Conservation (phyloP, 164 flowering plant genomes). For the Magnolia kwangsiensis region DNA sequence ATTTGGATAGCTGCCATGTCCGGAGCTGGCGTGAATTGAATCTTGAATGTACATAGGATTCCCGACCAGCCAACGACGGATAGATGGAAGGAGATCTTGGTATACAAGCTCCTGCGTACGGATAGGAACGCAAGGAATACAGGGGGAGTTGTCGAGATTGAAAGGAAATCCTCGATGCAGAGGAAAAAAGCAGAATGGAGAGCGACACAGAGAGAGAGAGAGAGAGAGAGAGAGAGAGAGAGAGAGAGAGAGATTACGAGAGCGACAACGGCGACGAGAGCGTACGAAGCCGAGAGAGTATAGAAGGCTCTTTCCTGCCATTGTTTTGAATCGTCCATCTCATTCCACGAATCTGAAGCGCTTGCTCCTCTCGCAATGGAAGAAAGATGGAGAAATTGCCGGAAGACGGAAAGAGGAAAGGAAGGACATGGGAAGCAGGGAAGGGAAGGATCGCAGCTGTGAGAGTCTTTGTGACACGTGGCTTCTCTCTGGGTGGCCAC, state of each 20-base stretch:
- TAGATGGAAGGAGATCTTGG: background rate
- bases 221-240: background rate
- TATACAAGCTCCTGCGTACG: background rate
- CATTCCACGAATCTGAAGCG: conserved; percentile 35
- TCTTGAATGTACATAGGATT: background rate
- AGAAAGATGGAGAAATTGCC: background rate
- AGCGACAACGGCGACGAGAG: conserved; percentile 41
- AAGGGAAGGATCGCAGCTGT: background rate
- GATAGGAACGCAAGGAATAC: background rate
- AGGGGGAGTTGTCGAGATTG: background rate
- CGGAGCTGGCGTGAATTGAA: background rate
- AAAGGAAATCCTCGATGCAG: background rate
- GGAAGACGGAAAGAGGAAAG: background rate
- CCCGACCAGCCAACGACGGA: too few species aligned
- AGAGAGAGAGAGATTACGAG: conserved; percentile 20
- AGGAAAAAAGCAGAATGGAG: background rate
- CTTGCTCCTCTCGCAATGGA: background rate
- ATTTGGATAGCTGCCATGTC: too few species aligned
- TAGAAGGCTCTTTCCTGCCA: conserved; percentile 34
- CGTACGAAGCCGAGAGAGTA: conserved; percentile 38
- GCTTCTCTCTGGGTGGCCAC: background rate
- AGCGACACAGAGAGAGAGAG: background rate
- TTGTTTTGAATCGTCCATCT: conserved; percentile 31
- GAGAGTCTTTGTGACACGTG: background rate
- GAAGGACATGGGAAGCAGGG: background rate